Percentiles rank a stretch among this genome's conserved stretches.
phyloP scores from a whole-genome alignment of 2,329 filamentous ascomycete species.

The Fusarium sp. region DNA sequence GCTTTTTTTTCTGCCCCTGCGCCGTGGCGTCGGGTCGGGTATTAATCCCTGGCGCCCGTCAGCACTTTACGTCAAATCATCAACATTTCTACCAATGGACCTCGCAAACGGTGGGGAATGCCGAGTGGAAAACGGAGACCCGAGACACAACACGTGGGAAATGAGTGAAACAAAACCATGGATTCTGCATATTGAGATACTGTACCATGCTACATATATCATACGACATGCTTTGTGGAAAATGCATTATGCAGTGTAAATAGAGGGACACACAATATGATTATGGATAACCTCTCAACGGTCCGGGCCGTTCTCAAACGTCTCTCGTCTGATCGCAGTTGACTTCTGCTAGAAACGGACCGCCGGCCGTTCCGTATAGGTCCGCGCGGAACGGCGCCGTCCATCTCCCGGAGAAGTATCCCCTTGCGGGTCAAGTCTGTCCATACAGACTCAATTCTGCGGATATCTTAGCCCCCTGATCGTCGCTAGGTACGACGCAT shows the following conservation, averaged over 20 bases:
- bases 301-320: constrained; percentile 33
- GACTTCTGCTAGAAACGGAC: neutral
- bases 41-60: constrained; percentile 7
- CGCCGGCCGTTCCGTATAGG: neutral
- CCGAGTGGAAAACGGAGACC: neutral
- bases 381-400: constrained; percentile 32
- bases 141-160: constrained; percentile 16
- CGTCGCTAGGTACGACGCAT: constrained; percentile 3
- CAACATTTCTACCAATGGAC: neutral
- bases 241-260: no score
- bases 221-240: no score
- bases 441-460: constrained; percentile 15
- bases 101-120: constrained; percentile 8
- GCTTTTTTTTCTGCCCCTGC: neutral
- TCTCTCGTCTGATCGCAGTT: constrained; percentile 9
- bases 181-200: neutral
- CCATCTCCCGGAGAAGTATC: constrained; percentile 22
- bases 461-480: constrained; percentile 21
- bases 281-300: constrained; percentile 12
- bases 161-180: constrained; percentile 5
- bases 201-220: no score
- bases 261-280: neutral
- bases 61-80: constrained; percentile 22
- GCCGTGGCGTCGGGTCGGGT: constrained; percentile 10
- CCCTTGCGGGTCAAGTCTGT: constrained; percentile 21